Base-by-base conservation (phyloP, 2,329 filamentous ascomycete species). In the Neonectria punicea region DNA sequence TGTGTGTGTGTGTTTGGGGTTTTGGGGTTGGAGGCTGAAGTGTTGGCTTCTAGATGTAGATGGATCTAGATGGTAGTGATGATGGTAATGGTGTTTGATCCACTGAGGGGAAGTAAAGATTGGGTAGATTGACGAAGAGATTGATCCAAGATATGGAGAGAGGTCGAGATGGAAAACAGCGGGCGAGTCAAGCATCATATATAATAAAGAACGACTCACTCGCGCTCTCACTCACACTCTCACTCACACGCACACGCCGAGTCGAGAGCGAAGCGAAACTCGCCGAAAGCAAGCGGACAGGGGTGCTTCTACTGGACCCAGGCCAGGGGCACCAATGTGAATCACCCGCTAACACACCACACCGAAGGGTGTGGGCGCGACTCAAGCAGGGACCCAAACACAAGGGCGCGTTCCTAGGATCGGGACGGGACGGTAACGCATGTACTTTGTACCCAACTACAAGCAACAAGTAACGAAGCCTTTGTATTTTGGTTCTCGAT, bases 341-440 rank as follows among this genome's bases (percentile, higher is more conserved):
- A 46, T 53, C 57, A 36, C 39, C 32, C 46, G 28, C 16, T 50
- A 28, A 28, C 11, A 28, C 22, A 32, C 25, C 56, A 59, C 56
- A 43, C 32, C 30, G 39, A 44, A 18, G 36, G 36, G 36, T 39
- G 36, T 39, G 30, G 53, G 50, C 61, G 53, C 63, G 53, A 67
- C 62, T 62, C 43, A 59, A 61, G 55, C 47, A 32, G 32, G 47
- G 30, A 50, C 25, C 47, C 47, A 51, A 51, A 30, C 49, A 51
- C 16, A 51, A 30, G 30, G 34, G 49, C 28, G 30, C 49, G 32
- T 51, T 51, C 47, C 66, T 57, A 61, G 66, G 65, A 70, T 69
- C 62, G 68, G 68, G 67, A 71, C 56, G 67, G 68, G 59, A 72
- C 66, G 67, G 70, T 60, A 71, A 53, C 59, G 16, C 3, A 47